A percentile compares a stretch with the other conserved stretches of the same genome.
phyloP scores from a whole-genome alignment of 179 eudicot species.

The Heliamphora ciliata region DNA sequence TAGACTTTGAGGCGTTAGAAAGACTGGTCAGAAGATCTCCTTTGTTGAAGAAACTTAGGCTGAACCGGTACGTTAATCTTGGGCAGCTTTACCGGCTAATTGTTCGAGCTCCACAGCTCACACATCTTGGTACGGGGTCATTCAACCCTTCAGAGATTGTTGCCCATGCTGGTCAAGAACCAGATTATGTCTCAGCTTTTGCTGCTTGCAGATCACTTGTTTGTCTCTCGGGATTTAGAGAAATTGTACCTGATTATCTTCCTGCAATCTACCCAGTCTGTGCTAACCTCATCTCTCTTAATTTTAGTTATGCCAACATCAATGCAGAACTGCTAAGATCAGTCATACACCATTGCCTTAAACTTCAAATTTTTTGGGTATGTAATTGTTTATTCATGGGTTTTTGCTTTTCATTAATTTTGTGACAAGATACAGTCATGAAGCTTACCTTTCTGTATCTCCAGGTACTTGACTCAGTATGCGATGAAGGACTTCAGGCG shows the following conservation, averaged over 20 bases:
- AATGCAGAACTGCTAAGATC: constrained; percentile 51
- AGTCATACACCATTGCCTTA: constrained; percentile 57
- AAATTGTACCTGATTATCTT: constrained; percentile 42
- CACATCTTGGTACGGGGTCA: constrained; percentile 91
- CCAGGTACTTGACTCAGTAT: constrained; percentile 73
- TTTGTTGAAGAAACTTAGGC: constrained; percentile 51
- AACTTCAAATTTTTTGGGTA: constrained; percentile 73
- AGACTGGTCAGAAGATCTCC: constrained; percentile 57
- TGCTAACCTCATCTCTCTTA: constrained; percentile 64
- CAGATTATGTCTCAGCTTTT: constrained; percentile 56
- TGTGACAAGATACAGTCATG: neutral
- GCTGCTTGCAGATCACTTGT: constrained; percentile 56
- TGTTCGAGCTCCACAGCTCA: constrained; percentile 65
- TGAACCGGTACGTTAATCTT: constrained; percentile 49
- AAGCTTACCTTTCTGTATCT: neutral
- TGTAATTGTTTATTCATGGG: constrained; percentile 3
- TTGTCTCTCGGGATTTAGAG: constrained; percentile 73
- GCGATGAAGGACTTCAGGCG: constrained; percentile 82
- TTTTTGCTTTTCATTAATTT: neutral
- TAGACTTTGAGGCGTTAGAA: constrained; percentile 59
- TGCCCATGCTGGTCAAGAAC: constrained; percentile 42
- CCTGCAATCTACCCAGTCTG: constrained; percentile 62
- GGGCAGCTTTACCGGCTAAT: constrained; percentile 53
- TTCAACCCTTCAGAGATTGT: constrained; percentile 40
- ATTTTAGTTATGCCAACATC: constrained; percentile 70